A percentile compares a stretch with the other conserved stretches of the same genome.
phyloP scores from a whole-genome alignment of 139 green algal species.

The Marvania coccoides region DNA sequence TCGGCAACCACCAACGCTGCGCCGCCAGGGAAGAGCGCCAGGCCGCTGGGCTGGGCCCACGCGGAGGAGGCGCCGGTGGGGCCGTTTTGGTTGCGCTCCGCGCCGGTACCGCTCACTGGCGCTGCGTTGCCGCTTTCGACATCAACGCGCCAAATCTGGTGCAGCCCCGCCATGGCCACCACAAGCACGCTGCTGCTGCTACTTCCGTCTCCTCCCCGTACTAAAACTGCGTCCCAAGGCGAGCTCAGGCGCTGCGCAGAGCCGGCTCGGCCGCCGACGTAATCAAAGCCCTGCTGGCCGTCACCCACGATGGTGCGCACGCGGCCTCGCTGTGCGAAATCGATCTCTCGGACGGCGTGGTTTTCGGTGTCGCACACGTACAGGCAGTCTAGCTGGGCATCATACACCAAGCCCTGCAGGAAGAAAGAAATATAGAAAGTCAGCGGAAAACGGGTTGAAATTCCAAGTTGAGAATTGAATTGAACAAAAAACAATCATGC shows the following conservation, averaged over 20 bases:
- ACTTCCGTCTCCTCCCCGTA: slow-evolving; percentile 11
- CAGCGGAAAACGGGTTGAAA: no score
- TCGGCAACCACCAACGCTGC: slow-evolving; percentile 42
- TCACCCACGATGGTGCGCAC: slow-evolving; percentile 58
- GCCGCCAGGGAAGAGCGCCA: slow-evolving; percentile 34
- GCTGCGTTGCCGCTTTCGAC: slow-evolving; percentile 5
- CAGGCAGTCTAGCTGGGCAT: slow-evolving; percentile 21
- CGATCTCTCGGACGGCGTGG: slow-evolving; percentile 48
- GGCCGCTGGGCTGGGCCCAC: slow-evolving; percentile 68
- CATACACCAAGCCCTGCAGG: slow-evolving; percentile 33
- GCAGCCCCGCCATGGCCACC: slow-evolving; percentile 59
- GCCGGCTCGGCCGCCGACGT: slow-evolving; percentile 38
- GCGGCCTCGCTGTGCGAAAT: slow-evolving; percentile 22
- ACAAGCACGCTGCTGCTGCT: slow-evolving; percentile 17
- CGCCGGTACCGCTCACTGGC: slow-evolving; percentile 54
- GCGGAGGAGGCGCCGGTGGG: slow-evolving; percentile 27
- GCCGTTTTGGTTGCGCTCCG: slow-evolving; percentile 71
- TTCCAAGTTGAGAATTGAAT: no score
- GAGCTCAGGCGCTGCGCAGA: slow-evolving; percentile 58
- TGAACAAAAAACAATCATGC: no score
- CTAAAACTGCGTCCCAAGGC: slow-evolving; percentile 62
- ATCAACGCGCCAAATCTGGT: slow-evolving; percentile 69
- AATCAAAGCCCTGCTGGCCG: slow-evolving; percentile 58
- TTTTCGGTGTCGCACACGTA: slow-evolving; percentile 73
- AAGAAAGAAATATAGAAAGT: not conserved